phyloP scores from a whole-genome alignment of 768 basidiomycete genomes.

The Kwoniella heveanensis region DNA sequence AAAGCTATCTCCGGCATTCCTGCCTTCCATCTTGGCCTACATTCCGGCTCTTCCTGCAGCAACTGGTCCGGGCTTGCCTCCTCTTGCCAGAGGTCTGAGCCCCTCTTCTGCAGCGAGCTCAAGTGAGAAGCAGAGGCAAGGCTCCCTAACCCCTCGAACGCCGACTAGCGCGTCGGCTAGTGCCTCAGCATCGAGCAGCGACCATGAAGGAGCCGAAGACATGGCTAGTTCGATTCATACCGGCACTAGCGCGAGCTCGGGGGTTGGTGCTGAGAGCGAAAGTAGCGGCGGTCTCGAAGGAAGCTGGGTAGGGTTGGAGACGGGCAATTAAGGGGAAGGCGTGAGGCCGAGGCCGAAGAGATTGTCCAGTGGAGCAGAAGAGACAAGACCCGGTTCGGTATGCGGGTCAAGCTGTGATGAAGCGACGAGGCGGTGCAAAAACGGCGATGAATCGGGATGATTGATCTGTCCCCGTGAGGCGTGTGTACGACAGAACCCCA shows the following conservation, averaged over 20 bases:
- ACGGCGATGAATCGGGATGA: too few relatives aligned
- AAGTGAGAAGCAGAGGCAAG: constrained; percentile 2
- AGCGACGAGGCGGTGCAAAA: too few relatives aligned
- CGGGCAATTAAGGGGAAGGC: constrained; percentile 17
- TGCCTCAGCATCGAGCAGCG: constrained; percentile 28
- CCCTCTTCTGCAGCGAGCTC: not conserved
- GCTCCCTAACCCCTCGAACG: not conserved
- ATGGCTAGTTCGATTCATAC: constrained; percentile 40
- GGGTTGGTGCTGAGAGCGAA: constrained; percentile 20
- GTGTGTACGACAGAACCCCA: too few relatives aligned
- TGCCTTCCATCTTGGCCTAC: constrained; percentile 26
- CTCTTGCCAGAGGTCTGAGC: not conserved
- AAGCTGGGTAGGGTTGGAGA: constrained; percentile 41
- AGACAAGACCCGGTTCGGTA: too few relatives aligned
- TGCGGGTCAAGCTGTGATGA: too few relatives aligned
- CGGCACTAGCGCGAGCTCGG: constrained; percentile 18
- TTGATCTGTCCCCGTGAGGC: too few relatives aligned
- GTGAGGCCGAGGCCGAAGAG: not conserved
- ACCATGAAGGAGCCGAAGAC: constrained; percentile 33
- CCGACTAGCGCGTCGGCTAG: constrained; percentile 15
- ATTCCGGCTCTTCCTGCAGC: constrained; percentile 29
- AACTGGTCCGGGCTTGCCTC: constrained; percentile 30
- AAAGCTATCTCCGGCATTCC: constrained; percentile 26
- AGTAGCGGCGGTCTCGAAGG: constrained; percentile 33
- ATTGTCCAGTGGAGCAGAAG: too few relatives aligned